Percentiles rank a stretch among this genome's conserved stretches.
Conservation (phyloP, 2,329 filamentous ascomycete species). For the Dryadomyces quercivorus region DNA sequence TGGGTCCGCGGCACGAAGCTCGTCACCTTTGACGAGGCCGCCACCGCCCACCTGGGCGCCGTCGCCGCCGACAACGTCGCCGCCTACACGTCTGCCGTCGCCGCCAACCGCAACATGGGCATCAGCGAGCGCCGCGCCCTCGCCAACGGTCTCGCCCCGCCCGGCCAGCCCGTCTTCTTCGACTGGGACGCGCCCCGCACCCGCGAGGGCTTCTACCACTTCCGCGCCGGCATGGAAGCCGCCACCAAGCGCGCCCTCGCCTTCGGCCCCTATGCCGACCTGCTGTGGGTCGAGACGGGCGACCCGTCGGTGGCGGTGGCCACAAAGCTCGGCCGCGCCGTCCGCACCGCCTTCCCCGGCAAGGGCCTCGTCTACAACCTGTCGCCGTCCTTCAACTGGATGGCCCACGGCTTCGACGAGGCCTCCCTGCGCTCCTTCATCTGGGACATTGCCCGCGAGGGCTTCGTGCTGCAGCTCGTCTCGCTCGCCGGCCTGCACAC, state of each 20-base stretch:
- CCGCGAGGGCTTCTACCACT: slow-evolving; percentile 89
- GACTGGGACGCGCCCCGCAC: slow-evolving; percentile 88
- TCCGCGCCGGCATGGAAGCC: slow-evolving; percentile 67
- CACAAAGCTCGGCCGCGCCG: slow-evolving; percentile 60
- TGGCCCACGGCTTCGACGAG: slow-evolving; percentile 81
- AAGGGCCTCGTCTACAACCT: slow-evolving; percentile 97
- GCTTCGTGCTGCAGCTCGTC: slow-evolving; percentile 59
- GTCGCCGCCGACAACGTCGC: slow-evolving; percentile 55
- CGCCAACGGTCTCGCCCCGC: slow-evolving; percentile 53
- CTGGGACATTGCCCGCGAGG: slow-evolving; percentile 88
- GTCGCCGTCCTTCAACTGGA: slow-evolving; percentile 97
- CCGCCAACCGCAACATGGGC: slow-evolving; percentile 58
- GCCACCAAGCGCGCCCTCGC: slow-evolving; percentile 89
- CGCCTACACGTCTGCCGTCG: slow-evolving; percentile 51
- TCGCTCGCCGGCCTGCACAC: slow-evolving; percentile 55
- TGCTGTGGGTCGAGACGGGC: slow-evolving; percentile 94
- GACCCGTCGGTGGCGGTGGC: slow-evolving; percentile 75
- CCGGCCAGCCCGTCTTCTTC: slow-evolving; percentile 55
- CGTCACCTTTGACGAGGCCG: slow-evolving; percentile 85
- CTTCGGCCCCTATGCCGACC: slow-evolving; percentile 84
- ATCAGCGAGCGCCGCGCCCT: slow-evolving; percentile 65
- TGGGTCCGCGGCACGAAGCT: slow-evolving; percentile 84
- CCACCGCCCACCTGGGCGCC: slow-evolving; percentile 57
- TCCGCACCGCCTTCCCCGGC: slow-evolving; percentile 55
- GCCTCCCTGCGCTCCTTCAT: slow-evolving; percentile 80